Percentiles rank a stretch among this genome's conserved stretches.
Conservation (phyloP, 1,139 yeast genomes). For the Casaregolazyma suthepensis region DNA sequence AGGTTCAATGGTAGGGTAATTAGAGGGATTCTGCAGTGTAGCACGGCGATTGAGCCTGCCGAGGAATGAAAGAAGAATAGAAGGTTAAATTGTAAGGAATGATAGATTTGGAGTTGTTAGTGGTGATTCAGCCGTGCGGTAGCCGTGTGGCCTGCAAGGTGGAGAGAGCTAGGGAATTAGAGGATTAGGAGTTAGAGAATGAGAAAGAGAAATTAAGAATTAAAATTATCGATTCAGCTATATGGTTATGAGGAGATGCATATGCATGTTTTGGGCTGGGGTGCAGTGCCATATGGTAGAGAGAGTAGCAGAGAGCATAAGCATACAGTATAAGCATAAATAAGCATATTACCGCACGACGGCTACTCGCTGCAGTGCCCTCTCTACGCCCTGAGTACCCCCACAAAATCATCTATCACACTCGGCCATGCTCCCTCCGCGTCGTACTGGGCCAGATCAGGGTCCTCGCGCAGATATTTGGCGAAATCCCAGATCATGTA, state of each 20-base stretch:
- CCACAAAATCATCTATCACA: constrained; percentile 77
- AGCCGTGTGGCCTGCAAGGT: not conserved
- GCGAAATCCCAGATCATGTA: constrained; percentile 71
- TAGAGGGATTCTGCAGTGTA: not conserved
- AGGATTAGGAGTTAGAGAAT: no score
- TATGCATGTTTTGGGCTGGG: not conserved
- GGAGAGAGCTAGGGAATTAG: not conserved
- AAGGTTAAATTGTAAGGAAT: not conserved
- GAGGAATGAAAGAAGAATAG: not conserved
- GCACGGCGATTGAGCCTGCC: not conserved
- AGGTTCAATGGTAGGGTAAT: not conserved
- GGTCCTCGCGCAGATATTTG: constrained; percentile 47
- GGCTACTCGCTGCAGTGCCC: no score
- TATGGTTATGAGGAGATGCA: not conserved
- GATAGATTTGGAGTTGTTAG: not conserved
- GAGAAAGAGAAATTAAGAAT: not conserved
- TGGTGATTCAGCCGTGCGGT: not conserved
- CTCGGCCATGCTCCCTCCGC: constrained; percentile 85
- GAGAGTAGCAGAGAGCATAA: no score
- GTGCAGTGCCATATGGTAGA: no score
- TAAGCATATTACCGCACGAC: no score
- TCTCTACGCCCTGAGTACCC: constrained; percentile 21
- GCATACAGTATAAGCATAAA: not conserved
- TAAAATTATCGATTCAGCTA: no score
- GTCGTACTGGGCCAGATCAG: constrained; percentile 52